These are phyloP conservation scores for Podosphaera fusca DNA, from an alignment of 2,329 filamentous ascomycete genomes.

Conservation along the genomic window DNA sequence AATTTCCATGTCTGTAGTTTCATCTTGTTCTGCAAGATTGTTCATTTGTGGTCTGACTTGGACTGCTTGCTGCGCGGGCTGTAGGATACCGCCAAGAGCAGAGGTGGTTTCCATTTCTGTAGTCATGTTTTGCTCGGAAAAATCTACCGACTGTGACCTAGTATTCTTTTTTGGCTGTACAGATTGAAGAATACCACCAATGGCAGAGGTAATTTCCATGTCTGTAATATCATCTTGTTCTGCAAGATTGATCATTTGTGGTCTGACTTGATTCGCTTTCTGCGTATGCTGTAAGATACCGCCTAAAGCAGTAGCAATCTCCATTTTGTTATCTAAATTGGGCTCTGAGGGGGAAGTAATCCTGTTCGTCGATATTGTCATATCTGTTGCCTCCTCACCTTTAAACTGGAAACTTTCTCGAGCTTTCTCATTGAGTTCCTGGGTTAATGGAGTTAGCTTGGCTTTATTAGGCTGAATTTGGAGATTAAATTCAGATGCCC, in stretches of 20 bases:
- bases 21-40: too few relatives aligned
- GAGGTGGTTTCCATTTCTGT: slow-evolving; percentile 41
- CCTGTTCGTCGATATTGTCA: neutral
- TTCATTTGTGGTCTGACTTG: neutral
- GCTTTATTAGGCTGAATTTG: neutral
- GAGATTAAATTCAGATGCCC: neutral
- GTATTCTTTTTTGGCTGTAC: slow-evolving; percentile 18
- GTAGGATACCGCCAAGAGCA: slow-evolving; percentile 30
- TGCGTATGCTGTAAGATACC: slow-evolving; percentile 21
- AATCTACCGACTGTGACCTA: slow-evolving; percentile 9
- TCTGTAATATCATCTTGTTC: neutral
- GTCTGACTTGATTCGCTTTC: neutral
- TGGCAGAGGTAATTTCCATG: slow-evolving; percentile 41
- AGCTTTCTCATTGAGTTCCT: neutral
- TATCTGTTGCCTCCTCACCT: neutral
- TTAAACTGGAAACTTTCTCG: neutral
- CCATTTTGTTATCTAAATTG: slow-evolving; percentile 29
- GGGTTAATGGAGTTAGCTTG: slow-evolving; percentile 5
- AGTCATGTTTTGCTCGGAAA: slow-evolving; percentile 20
- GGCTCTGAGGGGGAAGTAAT: slow-evolving; percentile 15
- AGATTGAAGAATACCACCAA: slow-evolving; percentile 26
- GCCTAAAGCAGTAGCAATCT: slow-evolving; percentile 36
- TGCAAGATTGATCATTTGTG: neutral
- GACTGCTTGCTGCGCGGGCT: slow-evolving; percentile 17
- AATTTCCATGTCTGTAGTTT: neutral